Evolutionary conservation across 2,329 filamentous ascomycete genomes (phyloP).

Genomic region (Fusarium praegraminearum): DNA sequence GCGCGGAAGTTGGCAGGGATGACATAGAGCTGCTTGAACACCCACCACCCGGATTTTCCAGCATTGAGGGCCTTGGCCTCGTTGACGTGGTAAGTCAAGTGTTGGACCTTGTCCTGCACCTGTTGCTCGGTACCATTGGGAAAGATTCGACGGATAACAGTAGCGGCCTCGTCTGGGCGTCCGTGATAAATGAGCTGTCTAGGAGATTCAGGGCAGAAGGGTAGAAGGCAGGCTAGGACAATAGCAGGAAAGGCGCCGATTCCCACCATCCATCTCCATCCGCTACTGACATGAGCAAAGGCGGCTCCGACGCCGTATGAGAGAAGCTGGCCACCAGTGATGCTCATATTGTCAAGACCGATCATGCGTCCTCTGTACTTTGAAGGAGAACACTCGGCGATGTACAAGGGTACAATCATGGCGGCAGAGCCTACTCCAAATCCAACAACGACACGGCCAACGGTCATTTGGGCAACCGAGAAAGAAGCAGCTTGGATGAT

Average conservation of each 20-base stretch:
- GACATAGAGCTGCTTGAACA: conserved; percentile 60
- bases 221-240: conserved; percentile 56
- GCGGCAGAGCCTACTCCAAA: conserved; percentile 62
- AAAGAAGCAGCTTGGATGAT: conserved; percentile 47
- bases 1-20: conserved; percentile 59
- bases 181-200: conserved; percentile 60
- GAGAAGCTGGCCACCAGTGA: conserved; percentile 58
- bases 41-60: conserved; percentile 56
- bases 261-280: conserved; percentile 65
- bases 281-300: conserved; percentile 55
- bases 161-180: conserved; percentile 55
- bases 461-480: conserved; percentile 46
- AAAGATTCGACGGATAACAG: conserved; percentile 56
- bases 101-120: conserved; percentile 58
- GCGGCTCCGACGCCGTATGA: conserved; percentile 57
- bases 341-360: conserved; percentile 61
- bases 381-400: conserved; percentile 63
- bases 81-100: conserved; percentile 55
- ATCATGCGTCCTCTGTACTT: conserved; percentile 63
- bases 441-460: conserved; percentile 58
- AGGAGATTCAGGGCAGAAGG: conserved; percentile 62
- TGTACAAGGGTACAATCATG: conserved; percentile 62
- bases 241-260: conserved; percentile 61
- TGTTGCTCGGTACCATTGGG: conserved; percentile 57
- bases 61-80: conserved; percentile 55